A percentile compares a stretch with the other conserved stretches of the same genome.
phyloP scores from a whole-genome alignment of 257 asterid genomes.

The Leptodermis oblonga region DNA sequence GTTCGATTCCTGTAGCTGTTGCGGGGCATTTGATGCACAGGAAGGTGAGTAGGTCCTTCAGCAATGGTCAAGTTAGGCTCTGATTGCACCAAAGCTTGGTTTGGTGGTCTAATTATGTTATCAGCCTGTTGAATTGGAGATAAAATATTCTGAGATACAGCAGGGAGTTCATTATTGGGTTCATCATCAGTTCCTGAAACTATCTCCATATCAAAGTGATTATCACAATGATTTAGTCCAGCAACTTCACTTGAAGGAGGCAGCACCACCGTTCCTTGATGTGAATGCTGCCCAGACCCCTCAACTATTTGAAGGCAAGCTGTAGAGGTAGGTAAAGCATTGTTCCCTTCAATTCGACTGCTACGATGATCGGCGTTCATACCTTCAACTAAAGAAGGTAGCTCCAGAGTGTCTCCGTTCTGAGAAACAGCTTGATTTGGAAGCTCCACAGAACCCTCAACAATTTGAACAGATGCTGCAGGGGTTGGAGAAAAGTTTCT shows the following conservation, averaged over 20 bases:
- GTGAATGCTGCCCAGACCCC: conserved; percentile 17
- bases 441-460: conserved; percentile 20
- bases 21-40: conserved; percentile 13
- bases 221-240: neutral
- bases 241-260: conserved; percentile 16
- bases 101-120: conserved; percentile 19
- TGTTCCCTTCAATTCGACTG: neutral
- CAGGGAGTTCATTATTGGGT: conserved; percentile 15
- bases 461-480: conserved; percentile 26
- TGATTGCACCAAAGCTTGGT: conserved; percentile 19
- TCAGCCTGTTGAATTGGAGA: conserved; percentile 19
- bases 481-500: conserved; percentile 26
- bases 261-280: conserved; percentile 16
- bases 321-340: conserved; percentile 29
- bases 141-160: conserved; percentile 16
- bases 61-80: conserved; percentile 9
- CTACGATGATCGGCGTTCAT: neutral
- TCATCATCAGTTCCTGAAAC: conserved; percentile 10
- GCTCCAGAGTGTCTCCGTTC: neutral
- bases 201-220: conserved; percentile 12
- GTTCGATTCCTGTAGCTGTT: conserved; percentile 11
- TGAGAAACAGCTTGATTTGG: conserved; percentile 11
- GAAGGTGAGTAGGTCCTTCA: conserved; percentile 21
- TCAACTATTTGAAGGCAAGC: conserved; percentile 24
- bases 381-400: neutral